phyloP scores from a whole-genome alignment of 1,139 yeast genomes.

The Pichia norvegensis region DNA sequence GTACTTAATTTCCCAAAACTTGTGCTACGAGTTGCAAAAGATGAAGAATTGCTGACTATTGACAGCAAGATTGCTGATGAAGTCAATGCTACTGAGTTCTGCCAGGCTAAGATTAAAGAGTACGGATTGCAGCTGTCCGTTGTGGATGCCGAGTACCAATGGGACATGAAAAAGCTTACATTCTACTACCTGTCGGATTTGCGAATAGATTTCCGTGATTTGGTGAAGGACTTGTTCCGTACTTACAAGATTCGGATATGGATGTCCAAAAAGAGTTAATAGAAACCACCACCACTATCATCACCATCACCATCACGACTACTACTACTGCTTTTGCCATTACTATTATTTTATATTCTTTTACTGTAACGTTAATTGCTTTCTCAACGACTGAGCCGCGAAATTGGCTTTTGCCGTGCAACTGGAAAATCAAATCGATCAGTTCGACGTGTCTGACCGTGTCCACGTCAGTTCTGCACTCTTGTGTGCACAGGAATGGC shows the following conservation, averaged over 20 bases:
- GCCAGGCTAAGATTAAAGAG: conserved; percentile 51
- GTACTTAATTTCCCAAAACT: conserved; percentile 64
- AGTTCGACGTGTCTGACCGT: background rate
- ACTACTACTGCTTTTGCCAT: too few species aligned
- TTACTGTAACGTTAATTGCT: too few species aligned
- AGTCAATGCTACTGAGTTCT: conserved; percentile 58
- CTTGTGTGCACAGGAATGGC: background rate
- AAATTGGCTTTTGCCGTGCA: too few species aligned
- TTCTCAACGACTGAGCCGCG: too few species aligned
- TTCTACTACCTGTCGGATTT: conserved; percentile 75
- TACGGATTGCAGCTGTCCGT: conserved; percentile 27
- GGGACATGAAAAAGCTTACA: conserved; percentile 88
- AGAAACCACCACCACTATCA: too few species aligned
- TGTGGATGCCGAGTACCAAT: conserved; percentile 79
- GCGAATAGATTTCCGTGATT: conserved; percentile 85
- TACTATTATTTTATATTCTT: too few species aligned
- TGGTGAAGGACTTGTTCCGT: conserved; percentile 86
- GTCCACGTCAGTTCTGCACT: too few species aligned
- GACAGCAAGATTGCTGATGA: conserved; percentile 59
- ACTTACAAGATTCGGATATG: conserved; percentile 94
- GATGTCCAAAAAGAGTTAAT: conserved; percentile 64
- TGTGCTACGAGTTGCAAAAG: conserved; percentile 60
- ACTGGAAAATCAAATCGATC: background rate
- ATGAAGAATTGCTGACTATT: conserved; percentile 54
- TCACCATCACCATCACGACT: too few species aligned